phyloP scores from a whole-genome alignment of 2,329 filamentous ascomycete species.

The Pezicula neosporulosa region DNA sequence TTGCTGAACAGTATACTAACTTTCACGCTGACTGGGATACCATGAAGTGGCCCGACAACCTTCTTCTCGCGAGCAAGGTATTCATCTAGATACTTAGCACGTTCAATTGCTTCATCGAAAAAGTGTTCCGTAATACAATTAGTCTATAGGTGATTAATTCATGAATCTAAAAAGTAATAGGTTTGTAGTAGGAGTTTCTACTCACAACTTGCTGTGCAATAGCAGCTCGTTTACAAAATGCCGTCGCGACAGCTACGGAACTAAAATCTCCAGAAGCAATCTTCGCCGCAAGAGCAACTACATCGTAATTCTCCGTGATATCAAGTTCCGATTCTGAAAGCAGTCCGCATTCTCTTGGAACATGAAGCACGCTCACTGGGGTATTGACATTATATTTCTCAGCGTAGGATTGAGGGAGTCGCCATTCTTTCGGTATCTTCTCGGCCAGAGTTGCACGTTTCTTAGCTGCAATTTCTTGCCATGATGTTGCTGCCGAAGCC shows the following conservation, averaged over 20 bases:
- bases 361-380: slow-evolving; percentile 26
- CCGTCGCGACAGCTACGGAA: slow-evolving; percentile 35
- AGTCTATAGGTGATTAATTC: not conserved
- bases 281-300: slow-evolving; percentile 34
- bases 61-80: slow-evolving; percentile 19
- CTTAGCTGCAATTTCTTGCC: not conserved
- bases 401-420: slow-evolving; percentile 8
- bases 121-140: slow-evolving; percentile 1
- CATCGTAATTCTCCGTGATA: slow-evolving; percentile 46
- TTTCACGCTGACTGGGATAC: slow-evolving; percentile 13
- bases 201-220: slow-evolving; percentile 51
- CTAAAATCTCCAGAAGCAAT: slow-evolving; percentile 33
- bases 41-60: slow-evolving; percentile 22
- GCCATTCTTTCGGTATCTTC: slow-evolving; percentile 31
- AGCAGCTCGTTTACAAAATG: slow-evolving; percentile 42
- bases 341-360: slow-evolving; percentile 39
- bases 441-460: not conserved
- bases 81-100: slow-evolving; percentile 2
- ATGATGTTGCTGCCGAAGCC: not conserved
- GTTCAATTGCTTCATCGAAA: slow-evolving; percentile 1
- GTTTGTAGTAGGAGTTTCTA: too few relatives aligned
- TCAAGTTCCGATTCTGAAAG: slow-evolving; percentile 40
- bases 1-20: not conserved
- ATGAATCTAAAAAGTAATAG: too few relatives aligned
- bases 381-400: slow-evolving; percentile 4